Evolutionary conservation across 805 yeast species (phyloP), one percentile per base, ranked within the genome.

Genomic region (Pichia insulana): DNA sequence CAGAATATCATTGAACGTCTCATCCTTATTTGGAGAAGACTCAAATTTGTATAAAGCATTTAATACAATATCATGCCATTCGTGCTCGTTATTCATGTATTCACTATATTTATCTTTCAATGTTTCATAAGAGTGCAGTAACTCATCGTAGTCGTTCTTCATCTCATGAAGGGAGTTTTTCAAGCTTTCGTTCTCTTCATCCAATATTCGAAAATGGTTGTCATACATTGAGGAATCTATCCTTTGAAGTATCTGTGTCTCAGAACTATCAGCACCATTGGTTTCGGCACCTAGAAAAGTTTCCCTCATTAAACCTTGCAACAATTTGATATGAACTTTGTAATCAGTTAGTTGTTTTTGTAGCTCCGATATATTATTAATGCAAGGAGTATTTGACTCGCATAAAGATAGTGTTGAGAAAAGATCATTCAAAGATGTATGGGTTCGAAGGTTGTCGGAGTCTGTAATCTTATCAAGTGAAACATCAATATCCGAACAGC

Each of bases 281-380:
- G 28, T 3, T 15, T 22, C 15, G 7, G 30, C 27, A 16, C 25
- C 34, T 10, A 22, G 13, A 11, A 50, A 49, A 25, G 51, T 48
- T 16, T 56, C 54, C 19, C 55, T 31, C 31, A 62, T 43, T 22
- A 63, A 47, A 36, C 61, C 64, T 27, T 53, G 51, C 30, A 60
- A 60, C 30, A 64, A 40, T 35, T 55, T 51, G 20, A 64, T 39
- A 42, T 64, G 67, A 20, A 64, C 54, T 45, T 56, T 61, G 42
- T 60, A 61, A 43, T 63, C 58, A 1, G 59, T 61, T 15, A 62
- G 47, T 30, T 62, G 59, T 40, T 55, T 57, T 30, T 59, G 56
- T 19, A 64, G 40, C 6, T 42, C 46, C 26, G 53, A 59, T 7
- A 59, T 44, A 20, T 61, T 63, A n/a, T 34, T 25, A 2, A 11